Evolutionary conservation across 352 stramenopile species (phyloP).

Genomic region (Pythium folliculosum): DNA sequence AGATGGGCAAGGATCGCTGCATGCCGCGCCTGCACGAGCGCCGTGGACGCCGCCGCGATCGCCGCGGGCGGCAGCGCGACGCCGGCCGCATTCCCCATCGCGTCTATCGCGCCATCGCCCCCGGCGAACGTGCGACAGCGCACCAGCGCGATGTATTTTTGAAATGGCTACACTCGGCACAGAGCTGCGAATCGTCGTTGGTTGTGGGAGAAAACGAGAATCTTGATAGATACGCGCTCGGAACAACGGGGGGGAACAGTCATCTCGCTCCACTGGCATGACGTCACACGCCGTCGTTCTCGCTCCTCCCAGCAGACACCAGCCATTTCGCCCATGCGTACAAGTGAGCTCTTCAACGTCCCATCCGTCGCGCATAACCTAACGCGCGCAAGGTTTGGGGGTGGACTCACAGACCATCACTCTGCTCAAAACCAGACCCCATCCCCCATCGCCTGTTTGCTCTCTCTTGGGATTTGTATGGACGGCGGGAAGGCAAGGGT

Average conservation of each 20-base stretch:
- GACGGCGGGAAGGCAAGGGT: neutral
- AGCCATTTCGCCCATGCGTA: too few species aligned
- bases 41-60: constrained; percentile 23
- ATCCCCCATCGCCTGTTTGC: neutral
- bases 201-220: neutral
- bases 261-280: too few species aligned
- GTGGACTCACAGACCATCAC: constrained; percentile 15
- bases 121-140: neutral
- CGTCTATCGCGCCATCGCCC: too few species aligned
- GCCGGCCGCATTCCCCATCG: constrained; percentile 57
- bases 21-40: constrained; percentile 34
- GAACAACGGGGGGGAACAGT: too few species aligned
- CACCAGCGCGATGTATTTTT: constrained; percentile 15
- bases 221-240: constrained; percentile 5
- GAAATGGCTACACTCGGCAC: constrained; percentile 26
- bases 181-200: neutral
- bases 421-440: constrained; percentile 13
- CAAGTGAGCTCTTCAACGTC: constrained; percentile 11
- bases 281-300: neutral
- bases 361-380: neutral
- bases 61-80: constrained; percentile 35
- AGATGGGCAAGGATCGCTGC: constrained; percentile 38
- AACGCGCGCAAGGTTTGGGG: neutral
- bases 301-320: neutral
- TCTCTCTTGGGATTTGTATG: constrained; percentile 26